Percentiles rank a stretch among this genome's conserved stretches.
Conservation (phyloP, 2,329 filamentous ascomycete genomes). For the Paracoccidioides brasiliensis region DNA sequence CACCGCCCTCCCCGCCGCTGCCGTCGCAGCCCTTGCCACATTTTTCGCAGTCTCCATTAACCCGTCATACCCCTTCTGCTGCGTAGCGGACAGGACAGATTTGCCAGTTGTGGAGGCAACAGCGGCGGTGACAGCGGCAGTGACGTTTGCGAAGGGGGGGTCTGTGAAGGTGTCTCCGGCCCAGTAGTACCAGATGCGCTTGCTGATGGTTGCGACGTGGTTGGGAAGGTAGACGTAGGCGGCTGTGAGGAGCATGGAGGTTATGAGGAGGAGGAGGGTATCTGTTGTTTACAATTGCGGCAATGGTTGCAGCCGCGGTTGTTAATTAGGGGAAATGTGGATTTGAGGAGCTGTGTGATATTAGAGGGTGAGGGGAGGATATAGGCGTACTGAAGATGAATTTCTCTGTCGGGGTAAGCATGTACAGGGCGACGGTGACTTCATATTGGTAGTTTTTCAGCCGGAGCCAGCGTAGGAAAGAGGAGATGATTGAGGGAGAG, state of each 20-base stretch:
- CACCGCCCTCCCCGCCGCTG: constrained; percentile 7
- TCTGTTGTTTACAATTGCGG: constrained; percentile 39
- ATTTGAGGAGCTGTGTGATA: neutral
- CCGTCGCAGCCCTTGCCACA: constrained; percentile 24
- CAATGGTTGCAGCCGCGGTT: neutral
- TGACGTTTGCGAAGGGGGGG: constrained; percentile 1
- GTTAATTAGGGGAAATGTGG: neutral
- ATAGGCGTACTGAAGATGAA: constrained; percentile 76
- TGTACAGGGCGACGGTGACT: constrained; percentile 92
- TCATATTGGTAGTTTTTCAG: constrained; percentile 98
- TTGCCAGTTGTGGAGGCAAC: constrained; percentile 2
- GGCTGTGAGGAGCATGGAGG: constrained; percentile 74
- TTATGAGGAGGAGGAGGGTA: constrained; percentile 79
- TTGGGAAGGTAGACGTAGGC: constrained; percentile 86
- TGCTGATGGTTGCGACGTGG: constrained; percentile 69
- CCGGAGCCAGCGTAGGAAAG: constrained; percentile 69
- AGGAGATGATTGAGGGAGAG: constrained; percentile 31
- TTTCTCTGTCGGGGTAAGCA: constrained; percentile 92
- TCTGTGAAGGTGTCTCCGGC: constrained; percentile 51
- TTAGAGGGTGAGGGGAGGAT: neutral
- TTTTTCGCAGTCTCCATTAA: constrained; percentile 37
- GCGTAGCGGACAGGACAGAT: constrained; percentile 19
- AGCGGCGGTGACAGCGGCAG: constrained; percentile 5
- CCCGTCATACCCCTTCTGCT: constrained; percentile 30
- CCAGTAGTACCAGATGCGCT: constrained; percentile 89